Evolutionary conservation across 2,329 filamentous ascomycete genomes (phyloP), one percentile per base, ranked within the genome.

Genomic region (Dendryphion nanum): DNA sequence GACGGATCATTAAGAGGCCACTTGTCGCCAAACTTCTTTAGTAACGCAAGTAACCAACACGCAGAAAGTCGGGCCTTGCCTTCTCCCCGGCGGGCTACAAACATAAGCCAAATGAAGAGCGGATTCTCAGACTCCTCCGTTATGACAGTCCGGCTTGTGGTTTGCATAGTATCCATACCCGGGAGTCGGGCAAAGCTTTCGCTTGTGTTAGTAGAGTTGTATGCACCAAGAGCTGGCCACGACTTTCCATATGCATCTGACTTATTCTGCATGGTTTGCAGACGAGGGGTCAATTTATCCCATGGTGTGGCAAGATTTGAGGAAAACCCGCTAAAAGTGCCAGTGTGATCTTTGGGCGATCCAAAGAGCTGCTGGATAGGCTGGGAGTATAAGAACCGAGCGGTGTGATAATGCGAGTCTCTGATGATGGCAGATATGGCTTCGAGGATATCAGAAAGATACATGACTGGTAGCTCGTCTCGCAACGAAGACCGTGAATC

Each of bases 341-440:
- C 33, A 7, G 44, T 35, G 29, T 41, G 44, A 23, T 55, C 50
- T 35, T 62, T 63, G 4, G 55, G 51, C 50, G 55, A 56, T 12
- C 51, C 55, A 30, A 64, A 64, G 18, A 60, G 48, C 37, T 53
- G 49, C 33, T 59, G 60, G 38, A 68, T 63, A 13, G 61, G 51
- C n/a, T 64, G 59, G 5, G 69, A 69, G 38, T 73, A 69, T 15
- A 73, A 51, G 32, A 74, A 64, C 12, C 87, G 79, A 47, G 83
- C 83, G 7, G 87, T 83, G 38, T 89, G 80, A 63, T 84, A 86
- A 50, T 83, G 84, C 1, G 91, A 96, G 53, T 87, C 81, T 44
- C 82, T 78, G 34, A 95, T 78, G 33, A 96, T 85, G 31, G 82
- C 77, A 15, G 82, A 77, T 35, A 95, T 79, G 0, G 90, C 87